Conservation (phyloP, 2,329 filamentous ascomycete species). For the Sarocladium kiliense region DNA sequence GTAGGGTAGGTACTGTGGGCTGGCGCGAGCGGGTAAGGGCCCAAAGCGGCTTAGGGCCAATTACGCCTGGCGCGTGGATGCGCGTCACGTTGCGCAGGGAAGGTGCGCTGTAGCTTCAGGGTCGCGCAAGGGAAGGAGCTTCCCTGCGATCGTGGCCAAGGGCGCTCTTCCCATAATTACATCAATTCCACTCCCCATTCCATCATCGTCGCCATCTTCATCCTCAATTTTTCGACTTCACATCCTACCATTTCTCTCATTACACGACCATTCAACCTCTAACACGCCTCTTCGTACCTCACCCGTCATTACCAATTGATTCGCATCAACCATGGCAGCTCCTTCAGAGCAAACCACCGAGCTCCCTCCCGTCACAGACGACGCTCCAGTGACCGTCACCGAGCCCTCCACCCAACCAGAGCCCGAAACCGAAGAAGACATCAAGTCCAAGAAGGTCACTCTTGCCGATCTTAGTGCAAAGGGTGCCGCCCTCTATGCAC, state of each 20-base stretch:
- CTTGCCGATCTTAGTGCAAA: slow-evolving; percentile 74
- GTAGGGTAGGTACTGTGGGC: too few species aligned
- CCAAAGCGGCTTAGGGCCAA: slow-evolving; percentile 1
- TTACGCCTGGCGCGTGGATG: background rate
- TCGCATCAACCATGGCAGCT: slow-evolving; percentile 22
- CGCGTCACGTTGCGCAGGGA: background rate
- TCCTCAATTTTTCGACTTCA: background rate
- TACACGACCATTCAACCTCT: too few species aligned
- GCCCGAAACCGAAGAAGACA: slow-evolving; percentile 32
- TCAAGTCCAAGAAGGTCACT: slow-evolving; percentile 53
- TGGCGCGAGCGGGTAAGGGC: background rate
- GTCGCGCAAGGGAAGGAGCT: background rate
- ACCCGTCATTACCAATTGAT: background rate
- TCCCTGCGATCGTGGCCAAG: background rate
- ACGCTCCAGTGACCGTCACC: background rate
- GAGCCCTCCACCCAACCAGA: slow-evolving; percentile 9
- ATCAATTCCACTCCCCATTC: background rate
- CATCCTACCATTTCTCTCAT: background rate
- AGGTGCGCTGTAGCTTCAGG: background rate
- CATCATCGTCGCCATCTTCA: background rate
- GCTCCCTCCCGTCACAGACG: background rate
- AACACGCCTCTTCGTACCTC: background rate
- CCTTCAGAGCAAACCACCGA: slow-evolving; percentile 18
- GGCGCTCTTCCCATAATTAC: background rate
- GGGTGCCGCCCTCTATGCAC: slow-evolving; percentile 78